phyloP scores from a whole-genome alignment of 768 basidiomycete genomes.

The Cantharellus anzutake region DNA sequence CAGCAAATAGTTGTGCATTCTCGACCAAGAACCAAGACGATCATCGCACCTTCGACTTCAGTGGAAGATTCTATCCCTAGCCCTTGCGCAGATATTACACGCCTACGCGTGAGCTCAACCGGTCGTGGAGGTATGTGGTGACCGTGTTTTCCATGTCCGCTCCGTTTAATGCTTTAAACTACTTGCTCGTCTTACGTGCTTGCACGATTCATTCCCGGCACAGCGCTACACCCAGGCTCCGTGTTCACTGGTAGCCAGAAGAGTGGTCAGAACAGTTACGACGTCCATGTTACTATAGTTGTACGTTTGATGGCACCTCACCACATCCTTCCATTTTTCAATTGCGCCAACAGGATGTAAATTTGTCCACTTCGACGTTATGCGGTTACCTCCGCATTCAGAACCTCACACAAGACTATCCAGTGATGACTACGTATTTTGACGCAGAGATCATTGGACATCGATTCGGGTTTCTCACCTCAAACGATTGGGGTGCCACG shows the following conservation, averaged over 20 bases:
- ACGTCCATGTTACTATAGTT: constrained; percentile 81
- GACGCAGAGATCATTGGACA: constrained; percentile 90
- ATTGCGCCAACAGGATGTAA: constrained; percentile 48
- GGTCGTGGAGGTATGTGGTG: constrained; percentile 35
- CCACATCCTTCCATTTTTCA: neutral
- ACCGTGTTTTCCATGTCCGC: neutral
- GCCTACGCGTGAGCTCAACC: constrained; percentile 49
- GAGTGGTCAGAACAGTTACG: constrained; percentile 84
- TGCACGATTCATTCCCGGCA: neutral
- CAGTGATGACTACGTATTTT: constrained; percentile 90
- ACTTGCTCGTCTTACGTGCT: neutral
- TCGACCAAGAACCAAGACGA: no score
- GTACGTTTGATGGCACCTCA: constrained; percentile 29
- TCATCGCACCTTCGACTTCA: no score
- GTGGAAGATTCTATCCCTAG: constrained; percentile 11
- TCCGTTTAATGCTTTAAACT: neutral
- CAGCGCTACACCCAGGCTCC: constrained; percentile 60
- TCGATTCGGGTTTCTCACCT: constrained; percentile 76
- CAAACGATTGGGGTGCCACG: constrained; percentile 68
- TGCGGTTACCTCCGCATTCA: constrained; percentile 88
- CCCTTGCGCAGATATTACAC: constrained; percentile 59
- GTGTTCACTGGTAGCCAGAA: constrained; percentile 84
- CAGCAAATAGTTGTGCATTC: no score
- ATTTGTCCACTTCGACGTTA: constrained; percentile 66
- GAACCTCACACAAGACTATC: constrained; percentile 85